Evolutionary conservation across 768 basidiomycete species (phyloP).

Genomic region (Cystofilobasidium ferigula): DNA sequence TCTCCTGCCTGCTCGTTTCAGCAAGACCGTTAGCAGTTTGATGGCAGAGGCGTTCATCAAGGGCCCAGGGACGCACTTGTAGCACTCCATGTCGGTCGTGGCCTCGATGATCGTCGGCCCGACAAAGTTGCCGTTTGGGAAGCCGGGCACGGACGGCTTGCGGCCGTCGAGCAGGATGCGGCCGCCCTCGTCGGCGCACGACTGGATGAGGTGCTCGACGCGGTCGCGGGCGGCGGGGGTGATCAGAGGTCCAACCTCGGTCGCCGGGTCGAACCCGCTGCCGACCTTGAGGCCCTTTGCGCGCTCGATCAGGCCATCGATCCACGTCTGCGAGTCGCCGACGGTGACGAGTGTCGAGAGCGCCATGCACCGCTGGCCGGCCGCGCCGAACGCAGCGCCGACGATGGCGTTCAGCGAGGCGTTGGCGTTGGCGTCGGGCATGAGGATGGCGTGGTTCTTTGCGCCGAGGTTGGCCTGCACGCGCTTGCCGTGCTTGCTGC

Average conservation of each 20-base stretch:
- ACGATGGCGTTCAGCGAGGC: constrained; percentile 80
- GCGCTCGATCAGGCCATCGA: constrained; percentile 73
- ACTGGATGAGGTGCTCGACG: constrained; percentile 59
- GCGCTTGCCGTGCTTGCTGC: constrained; percentile 38
- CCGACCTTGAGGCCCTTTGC: constrained; percentile 68
- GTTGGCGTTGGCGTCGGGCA: constrained; percentile 66
- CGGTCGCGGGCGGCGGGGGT: constrained; percentile 68
- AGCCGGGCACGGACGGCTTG: constrained; percentile 53
- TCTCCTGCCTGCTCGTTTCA: constrained; percentile 51
- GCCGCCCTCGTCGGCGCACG: constrained; percentile 57
- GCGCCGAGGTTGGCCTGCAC: constrained; percentile 72
- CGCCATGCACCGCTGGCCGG: constrained; percentile 96
- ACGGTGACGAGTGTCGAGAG: constrained; percentile 46
- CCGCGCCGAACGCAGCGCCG: constrained; percentile 92
- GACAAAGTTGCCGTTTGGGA: constrained; percentile 83
- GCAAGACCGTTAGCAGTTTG: neutral
- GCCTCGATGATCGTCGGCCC: constrained; percentile 85
- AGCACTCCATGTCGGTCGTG: constrained; percentile 70
- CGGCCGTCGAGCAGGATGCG: constrained; percentile 79
- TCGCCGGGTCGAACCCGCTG: constrained; percentile 76
- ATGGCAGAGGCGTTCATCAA: neutral
- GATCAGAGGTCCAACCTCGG: constrained; percentile 60
- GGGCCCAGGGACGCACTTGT: constrained; percentile 48
- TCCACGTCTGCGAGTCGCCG: constrained; percentile 64
- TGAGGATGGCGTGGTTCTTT: constrained; percentile 49